A percentile compares a stretch with the other conserved stretches of the same genome.
Conservation (phyloP, 768 basidiomycete species). For the Atractiella rhizophila region DNA sequence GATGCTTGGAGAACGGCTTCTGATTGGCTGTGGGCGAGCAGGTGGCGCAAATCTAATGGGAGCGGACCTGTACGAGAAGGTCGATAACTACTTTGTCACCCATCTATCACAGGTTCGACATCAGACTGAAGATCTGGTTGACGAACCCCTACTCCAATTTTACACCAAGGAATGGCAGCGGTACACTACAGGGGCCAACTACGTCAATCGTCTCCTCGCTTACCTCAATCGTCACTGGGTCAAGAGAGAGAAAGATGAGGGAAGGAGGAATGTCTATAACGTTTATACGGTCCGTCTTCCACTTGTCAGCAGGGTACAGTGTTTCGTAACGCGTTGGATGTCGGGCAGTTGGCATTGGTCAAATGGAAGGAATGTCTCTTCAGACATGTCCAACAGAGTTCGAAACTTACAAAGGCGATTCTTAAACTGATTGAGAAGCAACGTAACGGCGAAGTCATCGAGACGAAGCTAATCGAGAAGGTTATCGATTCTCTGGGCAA, state of each 20-base stretch:
- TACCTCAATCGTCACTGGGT: slow-evolving; percentile 99
- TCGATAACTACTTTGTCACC: slow-evolving; percentile 63
- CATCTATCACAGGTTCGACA: slow-evolving; percentile 45
- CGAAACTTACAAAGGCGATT: slow-evolving; percentile 66
- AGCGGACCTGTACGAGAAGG: slow-evolving; percentile 82
- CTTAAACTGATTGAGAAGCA: slow-evolving; percentile 75
- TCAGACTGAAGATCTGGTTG: slow-evolving; percentile 54
- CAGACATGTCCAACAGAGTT: slow-evolving; percentile 54
- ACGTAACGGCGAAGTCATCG: slow-evolving; percentile 77
- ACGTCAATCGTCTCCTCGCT: slow-evolving; percentile 88
- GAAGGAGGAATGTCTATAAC: slow-evolving; percentile 73
- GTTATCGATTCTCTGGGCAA: slow-evolving; percentile 65
- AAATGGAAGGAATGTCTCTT: slow-evolving; percentile 91
- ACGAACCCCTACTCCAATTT: slow-evolving; percentile 65
- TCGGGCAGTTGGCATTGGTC: slow-evolving; percentile 57
- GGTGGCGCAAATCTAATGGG: slow-evolving; percentile 81
- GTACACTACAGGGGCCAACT: slow-evolving; percentile 89
- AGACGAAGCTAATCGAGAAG: slow-evolving; percentile 74
- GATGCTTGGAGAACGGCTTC: not conserved
- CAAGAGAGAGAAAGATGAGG: slow-evolving; percentile 89
- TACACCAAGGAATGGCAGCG: slow-evolving; percentile 86
- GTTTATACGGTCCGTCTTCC: slow-evolving; percentile 59
- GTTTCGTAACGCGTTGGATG: not conserved
- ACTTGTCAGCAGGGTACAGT: not conserved
- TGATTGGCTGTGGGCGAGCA: slow-evolving; percentile 3